Evolutionary conservation across 2,329 filamentous ascomycete genomes (phyloP), one percentile per base, ranked within the genome.

Genomic region (Metarhizium guizhouense): DNA sequence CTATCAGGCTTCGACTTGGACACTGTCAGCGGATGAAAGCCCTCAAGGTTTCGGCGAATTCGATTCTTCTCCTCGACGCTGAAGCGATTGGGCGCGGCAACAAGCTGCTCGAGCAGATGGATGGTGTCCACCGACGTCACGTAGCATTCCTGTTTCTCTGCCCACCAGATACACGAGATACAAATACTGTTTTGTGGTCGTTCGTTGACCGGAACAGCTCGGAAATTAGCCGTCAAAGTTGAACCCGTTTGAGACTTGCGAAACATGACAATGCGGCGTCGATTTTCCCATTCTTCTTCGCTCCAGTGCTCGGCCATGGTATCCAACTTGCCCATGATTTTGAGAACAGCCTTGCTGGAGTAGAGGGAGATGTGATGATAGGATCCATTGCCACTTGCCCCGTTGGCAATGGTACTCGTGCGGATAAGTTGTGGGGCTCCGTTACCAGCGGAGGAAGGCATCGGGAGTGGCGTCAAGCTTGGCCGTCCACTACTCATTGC

Each of bases 91-190:
- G 82, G 80, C 0, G 78, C 70, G 1, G 84, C 89, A 7, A 97
- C 89, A 6, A 99, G 79, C 61, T 93, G 88, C 73, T 97, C 94
- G 2, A 99, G 79, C n/a, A 99, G 79, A 64, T 87, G 88, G 64
- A 99, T 97, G 2, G 93, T 96, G 71, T 99, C 94, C 18, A 99
- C 94, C 53, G 92, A 96, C 3, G 94, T 97, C 54, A 97, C 91
- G 69, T 85, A 97, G 71, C 87, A 96, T 65, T 95, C 89, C 51
- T 85, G 77, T 73, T 91, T 95, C 72, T 95, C 91, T 57, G 87
- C 87, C 94, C 94, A 99, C 78, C 86, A 92, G 66, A 99, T 99
- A 76, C 94, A 99, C 72, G 92, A 96, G 68, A 99, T 90, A 73
- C 91, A 96, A 58, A 95, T 93, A 72, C 87, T 91, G 73, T 93